Conservation (phyloP, 1,139 yeast genomes). For the Geotrichum armillariae region DNA sequence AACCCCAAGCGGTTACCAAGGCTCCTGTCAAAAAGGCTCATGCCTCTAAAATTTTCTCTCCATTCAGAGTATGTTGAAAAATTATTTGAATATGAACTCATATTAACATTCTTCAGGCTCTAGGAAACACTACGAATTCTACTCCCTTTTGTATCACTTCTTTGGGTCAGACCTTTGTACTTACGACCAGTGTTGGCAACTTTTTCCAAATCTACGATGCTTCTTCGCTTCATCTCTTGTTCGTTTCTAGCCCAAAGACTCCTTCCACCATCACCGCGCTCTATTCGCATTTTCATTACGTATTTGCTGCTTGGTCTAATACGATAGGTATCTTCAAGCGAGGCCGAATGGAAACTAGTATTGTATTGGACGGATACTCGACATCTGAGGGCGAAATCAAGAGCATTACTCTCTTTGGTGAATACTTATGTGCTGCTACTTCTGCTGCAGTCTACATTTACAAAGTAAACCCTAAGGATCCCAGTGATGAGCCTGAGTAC, state of each 20-base stretch:
- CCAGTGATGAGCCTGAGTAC: slow-evolving; percentile 33
- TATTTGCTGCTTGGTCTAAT: slow-evolving; percentile 74
- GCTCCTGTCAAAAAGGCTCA: slow-evolving; percentile 10
- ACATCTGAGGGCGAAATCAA: slow-evolving; percentile 41
- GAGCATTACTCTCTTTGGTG: slow-evolving; percentile 71
- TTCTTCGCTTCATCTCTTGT: slow-evolving; percentile 76
- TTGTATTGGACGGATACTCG: slow-evolving; percentile 39
- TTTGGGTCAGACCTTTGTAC: slow-evolving; percentile 82
- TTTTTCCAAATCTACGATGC: slow-evolving; percentile 95
- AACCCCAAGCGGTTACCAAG: slow-evolving; percentile 8
- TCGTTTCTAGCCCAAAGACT: slow-evolving; percentile 82
- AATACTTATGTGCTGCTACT: slow-evolving; percentile 64
- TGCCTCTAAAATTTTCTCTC: slow-evolving; percentile 40
- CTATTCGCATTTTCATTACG: slow-evolving; percentile 80
- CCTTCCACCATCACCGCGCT: slow-evolving; percentile 67
- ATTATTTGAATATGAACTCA: slow-evolving; percentile 20
- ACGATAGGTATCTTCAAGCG: slow-evolving; percentile 77
- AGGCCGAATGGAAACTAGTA: slow-evolving; percentile 67
- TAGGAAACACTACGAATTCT: slow-evolving; percentile 55
- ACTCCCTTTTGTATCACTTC: slow-evolving; percentile 87
- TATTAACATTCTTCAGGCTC: slow-evolving; percentile 31
- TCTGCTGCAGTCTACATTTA: slow-evolving; percentile 60
- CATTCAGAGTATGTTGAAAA: slow-evolving; percentile 45
- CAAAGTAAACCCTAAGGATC: slow-evolving; percentile 51
- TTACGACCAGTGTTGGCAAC: slow-evolving; percentile 87